A percentile compares a stretch with the other conserved stretches of the same genome.
Evolutionary conservation across 2,329 filamentous ascomycete species (phyloP).

Genomic region (Calycina marina): DNA sequence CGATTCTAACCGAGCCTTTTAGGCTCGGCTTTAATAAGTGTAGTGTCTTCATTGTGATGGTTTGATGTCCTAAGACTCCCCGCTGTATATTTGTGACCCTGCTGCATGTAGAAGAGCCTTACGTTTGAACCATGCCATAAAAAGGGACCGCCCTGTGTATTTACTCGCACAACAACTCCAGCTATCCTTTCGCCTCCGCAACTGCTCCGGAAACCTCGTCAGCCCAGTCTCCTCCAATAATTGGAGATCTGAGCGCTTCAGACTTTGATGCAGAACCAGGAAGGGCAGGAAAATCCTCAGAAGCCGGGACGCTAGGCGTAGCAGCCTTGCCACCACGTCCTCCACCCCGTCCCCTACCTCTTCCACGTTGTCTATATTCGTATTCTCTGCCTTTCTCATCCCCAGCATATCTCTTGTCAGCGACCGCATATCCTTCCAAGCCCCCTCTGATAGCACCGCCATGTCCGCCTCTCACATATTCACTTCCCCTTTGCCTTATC

Average conservation of each 20-base stretch:
- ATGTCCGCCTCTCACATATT: conserved; percentile 20
- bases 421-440: conserved; percentile 10
- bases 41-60: no score
- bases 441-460: conserved; percentile 18
- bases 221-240: conserved; percentile 14
- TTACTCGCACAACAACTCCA: no score
- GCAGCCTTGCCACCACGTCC: conserved; percentile 7
- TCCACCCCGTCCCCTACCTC: conserved; percentile 12
- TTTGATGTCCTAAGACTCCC: no score
- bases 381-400: conserved; percentile 8
- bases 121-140: no score
- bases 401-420: conserved; percentile 6
- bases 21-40: no score
- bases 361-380: conserved; percentile 12
- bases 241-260: conserved; percentile 4
- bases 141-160: no score
- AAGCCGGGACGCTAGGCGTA: conserved; percentile 6
- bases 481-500: conserved; percentile 12
- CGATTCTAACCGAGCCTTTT: no score
- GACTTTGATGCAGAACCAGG: conserved; percentile 6
- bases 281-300: conserved; percentile 18
- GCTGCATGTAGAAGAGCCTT: no score
- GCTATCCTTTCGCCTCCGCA: conserved; percentile 17
- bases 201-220: conserved; percentile 20
- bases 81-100: no score